phyloP scores from a whole-genome alignment of 2,329 filamentous ascomycete genomes.

The Penicillium vulpinum region DNA sequence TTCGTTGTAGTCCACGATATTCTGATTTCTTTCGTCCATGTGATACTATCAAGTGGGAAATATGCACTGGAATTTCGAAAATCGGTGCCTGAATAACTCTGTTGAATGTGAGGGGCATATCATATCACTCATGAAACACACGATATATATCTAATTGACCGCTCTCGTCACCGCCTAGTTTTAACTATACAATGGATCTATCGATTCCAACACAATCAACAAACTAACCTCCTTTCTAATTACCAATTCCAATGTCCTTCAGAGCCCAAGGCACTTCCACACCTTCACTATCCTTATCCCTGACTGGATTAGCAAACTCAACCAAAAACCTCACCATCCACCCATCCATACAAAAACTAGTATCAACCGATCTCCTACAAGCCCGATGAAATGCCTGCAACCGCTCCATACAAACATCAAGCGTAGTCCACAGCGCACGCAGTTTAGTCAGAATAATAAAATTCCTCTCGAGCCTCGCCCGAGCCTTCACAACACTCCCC shows the following conservation, averaged over 20 bases:
- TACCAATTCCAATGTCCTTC: conserved; percentile 1
- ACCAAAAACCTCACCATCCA: conserved; percentile 45
- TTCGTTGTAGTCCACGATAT: conserved; percentile 19
- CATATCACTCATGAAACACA: neutral
- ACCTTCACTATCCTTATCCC: neutral
- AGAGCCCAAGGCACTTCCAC: neutral
- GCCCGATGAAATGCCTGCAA: conserved; percentile 47
- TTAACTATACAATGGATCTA: neutral
- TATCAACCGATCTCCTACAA: conserved; percentile 40
- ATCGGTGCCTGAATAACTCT: neutral
- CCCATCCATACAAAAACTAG: conserved; percentile 43
- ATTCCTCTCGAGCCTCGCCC: conserved; percentile 44
- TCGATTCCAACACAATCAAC: too few species aligned
- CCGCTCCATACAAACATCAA: conserved; percentile 41
- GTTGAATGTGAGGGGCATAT: neutral
- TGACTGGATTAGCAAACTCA: conserved; percentile 19
- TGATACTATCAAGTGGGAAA: neutral
- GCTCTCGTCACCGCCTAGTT: conserved; percentile 3
- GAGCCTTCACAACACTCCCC: conserved; percentile 37
- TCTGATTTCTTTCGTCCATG: neutral
- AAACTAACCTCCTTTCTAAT: too few species aligned
- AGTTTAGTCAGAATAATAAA: conserved; percentile 48
- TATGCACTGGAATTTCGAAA: neutral
- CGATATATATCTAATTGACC: neutral
- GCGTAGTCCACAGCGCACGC: conserved; percentile 44